A percentile compares a stretch with the other conserved stretches of the same genome.
Evolutionary conservation across 345 rosid genomes (phyloP).

Genomic region (Dipteronia sinensis): DNA sequence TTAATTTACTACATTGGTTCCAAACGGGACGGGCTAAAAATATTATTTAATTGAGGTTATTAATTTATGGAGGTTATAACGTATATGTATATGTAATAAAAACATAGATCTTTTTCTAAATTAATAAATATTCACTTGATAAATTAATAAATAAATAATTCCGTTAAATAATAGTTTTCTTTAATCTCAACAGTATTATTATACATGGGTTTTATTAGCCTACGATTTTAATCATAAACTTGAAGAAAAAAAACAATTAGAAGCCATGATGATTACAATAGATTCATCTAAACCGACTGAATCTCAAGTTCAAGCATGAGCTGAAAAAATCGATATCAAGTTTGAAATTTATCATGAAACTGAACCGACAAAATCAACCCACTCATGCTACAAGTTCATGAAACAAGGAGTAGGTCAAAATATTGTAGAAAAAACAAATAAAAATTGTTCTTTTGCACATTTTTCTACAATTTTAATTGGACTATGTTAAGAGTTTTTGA

Average conservation of each 20-base stretch:
- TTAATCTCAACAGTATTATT: no score
- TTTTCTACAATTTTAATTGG: background rate
- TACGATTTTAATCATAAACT: background rate
- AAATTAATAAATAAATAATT: background rate
- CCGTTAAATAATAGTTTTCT: no score
- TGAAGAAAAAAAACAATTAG: background rate
- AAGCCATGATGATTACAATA: background rate
- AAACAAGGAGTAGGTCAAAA: background rate
- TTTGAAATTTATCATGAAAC: constrained; percentile 5
- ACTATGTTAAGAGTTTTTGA: background rate
- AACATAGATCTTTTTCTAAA: no score
- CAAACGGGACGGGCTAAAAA: no score
- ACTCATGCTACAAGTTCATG: background rate
- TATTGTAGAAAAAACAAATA: background rate
- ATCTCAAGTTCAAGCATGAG: background rate
- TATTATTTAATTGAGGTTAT: no score
- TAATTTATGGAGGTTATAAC: no score
- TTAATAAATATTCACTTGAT: no score
- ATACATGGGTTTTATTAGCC: background rate
- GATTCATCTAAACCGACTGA: background rate
- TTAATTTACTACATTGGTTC: no score
- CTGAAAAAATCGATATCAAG: background rate
- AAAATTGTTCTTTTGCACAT: background rate
- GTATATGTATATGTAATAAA: no score
- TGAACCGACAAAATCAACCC: constrained; percentile 9